These are phyloP conservation scores for Mallotus repandus DNA, from an alignment of 441 rosid species.

Conservation along the genomic window DNA sequence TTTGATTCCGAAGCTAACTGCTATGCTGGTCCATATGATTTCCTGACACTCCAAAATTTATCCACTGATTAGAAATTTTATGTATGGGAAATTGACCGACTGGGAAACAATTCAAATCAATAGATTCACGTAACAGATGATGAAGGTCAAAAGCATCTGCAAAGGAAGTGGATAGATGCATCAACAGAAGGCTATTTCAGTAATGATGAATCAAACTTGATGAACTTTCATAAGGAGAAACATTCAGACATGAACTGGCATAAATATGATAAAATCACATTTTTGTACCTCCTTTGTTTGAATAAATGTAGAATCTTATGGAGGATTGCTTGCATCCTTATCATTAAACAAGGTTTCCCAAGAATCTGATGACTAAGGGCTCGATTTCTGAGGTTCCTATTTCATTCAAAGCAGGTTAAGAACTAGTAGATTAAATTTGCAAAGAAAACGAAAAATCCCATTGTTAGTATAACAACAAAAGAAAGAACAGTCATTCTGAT, in stretches of 20 bases:
- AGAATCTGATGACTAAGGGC: too few species aligned
- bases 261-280: slow-evolving; percentile 12
- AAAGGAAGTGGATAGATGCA: background rate
- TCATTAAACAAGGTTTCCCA: too few species aligned
- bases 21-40: background rate
- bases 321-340: too few species aligned
- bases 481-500: too few species aligned
- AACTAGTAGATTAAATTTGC: too few species aligned
- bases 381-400: too few species aligned
- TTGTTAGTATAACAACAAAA: too few species aligned
- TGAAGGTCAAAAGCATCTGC: background rate
- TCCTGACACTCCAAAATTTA: background rate
- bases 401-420: too few species aligned
- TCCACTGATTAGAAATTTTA: background rate
- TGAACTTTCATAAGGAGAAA: slow-evolving; percentile 4
- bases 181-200: background rate
- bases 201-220: background rate
- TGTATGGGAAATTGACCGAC: background rate
- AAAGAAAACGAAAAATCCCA: too few species aligned
- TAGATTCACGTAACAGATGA: background rate
- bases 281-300: slow-evolving; percentile 48
- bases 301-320: too few species aligned
- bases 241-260: background rate
- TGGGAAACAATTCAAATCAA: background rate
- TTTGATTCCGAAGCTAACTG: background rate